Conservation (phyloP, 169 alveolate species). For the Eimeria sp. region DNA sequence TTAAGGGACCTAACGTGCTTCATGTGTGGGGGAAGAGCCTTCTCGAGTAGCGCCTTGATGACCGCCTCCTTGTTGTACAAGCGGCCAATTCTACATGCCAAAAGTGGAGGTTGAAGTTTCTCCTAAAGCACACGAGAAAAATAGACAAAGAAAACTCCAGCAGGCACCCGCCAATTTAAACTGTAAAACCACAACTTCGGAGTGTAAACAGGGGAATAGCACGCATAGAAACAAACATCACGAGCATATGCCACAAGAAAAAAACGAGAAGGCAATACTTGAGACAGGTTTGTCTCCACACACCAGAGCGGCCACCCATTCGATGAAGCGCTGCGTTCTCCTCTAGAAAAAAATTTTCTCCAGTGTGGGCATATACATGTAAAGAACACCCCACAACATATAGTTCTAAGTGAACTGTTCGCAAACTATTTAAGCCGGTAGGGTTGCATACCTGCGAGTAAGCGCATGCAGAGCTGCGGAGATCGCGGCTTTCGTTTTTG, state of each 20-base stretch:
- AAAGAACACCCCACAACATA: not conserved
- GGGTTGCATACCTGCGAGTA: conserved; percentile 87
- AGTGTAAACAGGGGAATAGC: not conserved
- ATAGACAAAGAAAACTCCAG: not conserved
- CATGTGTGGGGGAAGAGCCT: conserved; percentile 86
- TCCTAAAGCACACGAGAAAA: conserved; percentile 85
- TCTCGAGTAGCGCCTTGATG: conserved; percentile 86
- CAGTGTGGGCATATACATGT: too few relatives aligned
- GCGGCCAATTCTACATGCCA: conserved; percentile 90
- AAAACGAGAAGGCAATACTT: not conserved
- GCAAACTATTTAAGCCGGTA: not conserved
- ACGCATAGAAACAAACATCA: not conserved
- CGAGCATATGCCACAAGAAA: not conserved
- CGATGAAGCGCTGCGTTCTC: too few relatives aligned
- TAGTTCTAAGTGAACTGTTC: not conserved
- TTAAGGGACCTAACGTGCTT: conserved; percentile 88
- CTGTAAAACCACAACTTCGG: not conserved
- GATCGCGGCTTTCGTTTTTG: conserved; percentile 85
- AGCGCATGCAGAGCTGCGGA: conserved; percentile 90
- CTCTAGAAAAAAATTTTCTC: too few relatives aligned
- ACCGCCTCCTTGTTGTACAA: conserved; percentile 91
- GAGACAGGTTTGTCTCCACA: not conserved
- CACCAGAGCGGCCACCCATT: too few relatives aligned
- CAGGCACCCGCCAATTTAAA: not conserved
- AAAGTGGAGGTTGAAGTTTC: conserved; percentile 90